Percentiles rank a stretch among this genome's conserved stretches.
Evolutionary conservation across 176 grass and related monocot species (phyloP).

Genomic region (Alloteropsis semialata): DNA sequence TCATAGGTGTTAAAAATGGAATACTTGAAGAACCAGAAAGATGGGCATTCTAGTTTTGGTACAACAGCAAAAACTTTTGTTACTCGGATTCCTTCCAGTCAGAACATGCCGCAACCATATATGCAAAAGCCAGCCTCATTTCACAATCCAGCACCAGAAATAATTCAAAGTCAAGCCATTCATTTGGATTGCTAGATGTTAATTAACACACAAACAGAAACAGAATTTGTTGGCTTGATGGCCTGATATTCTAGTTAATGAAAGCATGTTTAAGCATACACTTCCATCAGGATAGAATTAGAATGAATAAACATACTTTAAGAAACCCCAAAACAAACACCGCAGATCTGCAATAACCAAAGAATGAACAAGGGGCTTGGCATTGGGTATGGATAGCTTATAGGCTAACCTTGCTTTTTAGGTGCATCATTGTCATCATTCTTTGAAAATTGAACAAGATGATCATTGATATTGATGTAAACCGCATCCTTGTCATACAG

Average conservation of each 20-base stretch:
- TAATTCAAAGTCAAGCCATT: conserved; percentile 15
- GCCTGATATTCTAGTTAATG: not conserved
- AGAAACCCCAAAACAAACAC: conserved; percentile 20
- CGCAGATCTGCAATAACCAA: too few species aligned
- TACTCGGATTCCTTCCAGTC: conserved; percentile 2
- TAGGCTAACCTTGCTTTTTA: conserved; percentile 47
- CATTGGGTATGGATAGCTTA: not conserved
- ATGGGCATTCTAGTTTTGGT: not conserved
- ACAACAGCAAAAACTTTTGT: not conserved
- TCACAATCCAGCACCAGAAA: conserved; percentile 11
- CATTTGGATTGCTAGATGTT: conserved; percentile 3
- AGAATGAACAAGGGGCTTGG: not conserved
- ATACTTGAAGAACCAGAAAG: not conserved
- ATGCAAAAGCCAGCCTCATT: not conserved
- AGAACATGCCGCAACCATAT: not conserved
- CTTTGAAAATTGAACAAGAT: conserved; percentile 96
- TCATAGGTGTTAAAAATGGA: not conserved
- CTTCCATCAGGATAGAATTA: not conserved
- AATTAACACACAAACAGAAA: not conserved
- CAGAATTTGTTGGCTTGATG: not conserved
- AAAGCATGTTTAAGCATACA: conserved; percentile 21
- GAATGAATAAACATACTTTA: conserved; percentile 11
- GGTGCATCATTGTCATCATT: conserved; percentile 45
- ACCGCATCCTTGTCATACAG: conserved; percentile 96
- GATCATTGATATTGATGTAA: conserved; percentile 96